Evolutionary conservation across 371 early-diverging fungal species (phyloP).

Genomic region (Mortierella sp.): DNA sequence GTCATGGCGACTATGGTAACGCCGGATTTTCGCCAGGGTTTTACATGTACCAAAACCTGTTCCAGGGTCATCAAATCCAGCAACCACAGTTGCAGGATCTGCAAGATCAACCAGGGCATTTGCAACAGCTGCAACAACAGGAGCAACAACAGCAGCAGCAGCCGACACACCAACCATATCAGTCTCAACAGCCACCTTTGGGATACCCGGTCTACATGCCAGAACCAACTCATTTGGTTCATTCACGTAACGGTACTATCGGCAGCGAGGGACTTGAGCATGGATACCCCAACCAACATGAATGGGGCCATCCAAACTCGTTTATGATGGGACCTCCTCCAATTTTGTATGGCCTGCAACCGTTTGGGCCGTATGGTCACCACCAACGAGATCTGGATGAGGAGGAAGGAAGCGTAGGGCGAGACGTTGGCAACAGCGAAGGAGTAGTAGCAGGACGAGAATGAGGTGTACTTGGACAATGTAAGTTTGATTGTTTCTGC

Average conservation of each 20-base stretch:
- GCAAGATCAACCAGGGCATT: conserved; percentile 5
- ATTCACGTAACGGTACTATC: conserved; percentile 9
- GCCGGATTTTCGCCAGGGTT: conserved; percentile 24
- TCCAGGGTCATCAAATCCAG: conserved; percentile 18
- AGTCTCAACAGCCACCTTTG: conserved; percentile 12
- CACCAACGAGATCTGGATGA: conserved; percentile 8
- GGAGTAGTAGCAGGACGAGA: background rate
- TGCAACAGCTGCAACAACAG: conserved; percentile 6
- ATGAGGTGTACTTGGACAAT: too few relatives aligned
- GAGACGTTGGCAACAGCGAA: background rate
- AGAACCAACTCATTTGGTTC: conserved; percentile 24
- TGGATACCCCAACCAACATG: conserved; percentile 36
- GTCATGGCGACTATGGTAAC: background rate
- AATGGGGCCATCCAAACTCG: conserved; percentile 39
- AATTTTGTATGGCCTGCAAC: conserved; percentile 34
- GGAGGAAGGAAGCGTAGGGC: background rate
- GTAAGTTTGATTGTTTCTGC: too few relatives aligned
- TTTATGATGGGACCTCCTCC: conserved; percentile 42
- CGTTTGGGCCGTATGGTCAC: conserved; percentile 22
- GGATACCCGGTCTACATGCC: conserved; percentile 35
- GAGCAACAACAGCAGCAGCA: conserved; percentile 16
- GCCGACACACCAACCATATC: conserved; percentile 7
- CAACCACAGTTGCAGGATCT: conserved; percentile 9
- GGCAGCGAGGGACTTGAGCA: conserved; percentile 9
- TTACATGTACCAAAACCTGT: conserved; percentile 32